These are phyloP conservation scores for Shiraia bambusicola DNA, from an alignment of 2,329 filamentous ascomycete genomes.

Conservation along the genomic window DNA sequence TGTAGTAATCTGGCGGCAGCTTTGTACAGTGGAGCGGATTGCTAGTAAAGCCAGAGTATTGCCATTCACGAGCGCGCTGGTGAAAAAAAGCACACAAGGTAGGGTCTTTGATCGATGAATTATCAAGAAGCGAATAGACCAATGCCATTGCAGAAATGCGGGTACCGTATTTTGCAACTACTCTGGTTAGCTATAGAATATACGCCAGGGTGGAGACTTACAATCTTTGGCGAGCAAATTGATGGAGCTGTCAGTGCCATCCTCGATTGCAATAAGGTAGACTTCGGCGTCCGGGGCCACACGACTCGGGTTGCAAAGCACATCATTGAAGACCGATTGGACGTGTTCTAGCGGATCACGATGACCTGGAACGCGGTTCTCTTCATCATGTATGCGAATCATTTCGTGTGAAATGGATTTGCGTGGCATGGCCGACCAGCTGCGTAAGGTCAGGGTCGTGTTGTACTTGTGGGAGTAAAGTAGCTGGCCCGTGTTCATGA, in stretches of 20 bases:
- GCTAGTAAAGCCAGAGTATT: slow-evolving; percentile 14
- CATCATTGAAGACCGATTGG: slow-evolving; percentile 63
- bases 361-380: slow-evolving; percentile 67
- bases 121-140: slow-evolving; percentile 23
- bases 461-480: slow-evolving; percentile 70
- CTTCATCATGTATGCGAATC: slow-evolving; percentile 52
- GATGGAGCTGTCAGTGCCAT: slow-evolving; percentile 62
- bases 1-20: slow-evolving; percentile 23
- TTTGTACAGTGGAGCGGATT: slow-evolving; percentile 25
- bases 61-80: slow-evolving; percentile 39
- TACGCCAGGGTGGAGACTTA: slow-evolving; percentile 50
- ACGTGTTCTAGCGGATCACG: slow-evolving; percentile 62
- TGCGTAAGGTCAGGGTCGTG: slow-evolving; percentile 60
- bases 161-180: slow-evolving; percentile 28
- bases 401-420: slow-evolving; percentile 60
- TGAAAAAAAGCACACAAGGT: slow-evolving; percentile 33
- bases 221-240: slow-evolving; percentile 59
- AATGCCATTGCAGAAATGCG: slow-evolving; percentile 38
- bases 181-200: not conserved
- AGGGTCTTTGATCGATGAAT: slow-evolving; percentile 25
- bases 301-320: slow-evolving; percentile 54
- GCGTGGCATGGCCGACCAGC: slow-evolving; percentile 62
- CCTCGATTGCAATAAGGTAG: slow-evolving; percentile 71
- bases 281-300: slow-evolving; percentile 56
- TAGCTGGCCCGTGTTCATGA: slow-evolving; percentile 77